Conservation (phyloP, 2,329 filamentous ascomycete species). For the Myotisia sp. region DNA sequence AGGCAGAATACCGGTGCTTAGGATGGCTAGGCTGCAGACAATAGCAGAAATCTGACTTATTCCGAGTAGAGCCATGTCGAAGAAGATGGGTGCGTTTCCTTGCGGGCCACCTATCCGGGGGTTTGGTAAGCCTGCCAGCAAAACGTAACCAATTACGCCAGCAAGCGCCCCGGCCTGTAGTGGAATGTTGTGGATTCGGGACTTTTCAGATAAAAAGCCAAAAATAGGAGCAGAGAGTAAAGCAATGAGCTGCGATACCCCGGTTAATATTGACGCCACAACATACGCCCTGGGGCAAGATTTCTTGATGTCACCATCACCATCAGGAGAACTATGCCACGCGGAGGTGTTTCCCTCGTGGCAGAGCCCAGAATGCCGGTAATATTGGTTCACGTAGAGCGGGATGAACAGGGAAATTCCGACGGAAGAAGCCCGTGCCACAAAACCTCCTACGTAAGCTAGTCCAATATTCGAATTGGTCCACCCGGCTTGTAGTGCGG, state of each 20-base stretch:
- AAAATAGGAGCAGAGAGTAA: constrained; percentile 75
- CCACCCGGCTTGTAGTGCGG: constrained; percentile 56
- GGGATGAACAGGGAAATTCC: constrained; percentile 92
- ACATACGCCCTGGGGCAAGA: constrained; percentile 79
- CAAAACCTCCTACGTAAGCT: constrained; percentile 86
- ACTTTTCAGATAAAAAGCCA: constrained; percentile 65
- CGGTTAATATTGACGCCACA: constrained; percentile 72
- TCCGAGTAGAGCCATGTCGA: constrained; percentile 67
- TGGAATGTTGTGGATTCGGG: constrained; percentile 54
- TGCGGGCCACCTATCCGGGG: constrained; percentile 60
- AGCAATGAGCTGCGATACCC: constrained; percentile 74
- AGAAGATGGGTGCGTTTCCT: constrained; percentile 54
- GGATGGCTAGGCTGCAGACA: constrained; percentile 80
- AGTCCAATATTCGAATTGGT: constrained; percentile 65
- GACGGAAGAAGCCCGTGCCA: constrained; percentile 85
- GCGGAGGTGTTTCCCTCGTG: constrained; percentile 15
- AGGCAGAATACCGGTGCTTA: constrained; percentile 49
- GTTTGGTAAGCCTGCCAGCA: constrained; percentile 61
- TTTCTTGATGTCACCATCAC: constrained; percentile 54
- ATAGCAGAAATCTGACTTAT: constrained; percentile 93
- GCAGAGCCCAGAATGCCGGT: constrained; percentile 68
- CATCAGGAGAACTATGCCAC: constrained; percentile 13
- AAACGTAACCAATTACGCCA: constrained; percentile 63
- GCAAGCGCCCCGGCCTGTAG: constrained; percentile 56
- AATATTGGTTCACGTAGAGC: constrained; percentile 82